Percentiles rank a stretch among this genome's conserved stretches.
Evolutionary conservation across 176 grass and related monocot genomes (phyloP).

Genomic region (Ampelocalamus luodianensis): DNA sequence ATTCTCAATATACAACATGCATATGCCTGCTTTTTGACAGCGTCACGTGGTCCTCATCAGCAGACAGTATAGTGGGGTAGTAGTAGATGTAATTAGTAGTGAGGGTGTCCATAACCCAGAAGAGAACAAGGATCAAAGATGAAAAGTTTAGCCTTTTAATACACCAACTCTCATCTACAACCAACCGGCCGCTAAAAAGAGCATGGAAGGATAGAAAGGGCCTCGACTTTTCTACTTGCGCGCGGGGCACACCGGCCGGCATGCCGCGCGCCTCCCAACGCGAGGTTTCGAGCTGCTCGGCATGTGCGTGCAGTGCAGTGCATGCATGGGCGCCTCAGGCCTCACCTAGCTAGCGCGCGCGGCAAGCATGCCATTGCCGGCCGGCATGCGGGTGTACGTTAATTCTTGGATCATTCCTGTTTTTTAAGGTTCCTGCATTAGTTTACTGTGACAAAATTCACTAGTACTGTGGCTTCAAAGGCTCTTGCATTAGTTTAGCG

Average conservation of each 20-base stretch:
- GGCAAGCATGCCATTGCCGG: neutral
- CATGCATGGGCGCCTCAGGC: neutral
- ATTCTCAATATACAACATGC: neutral
- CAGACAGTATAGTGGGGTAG: neutral
- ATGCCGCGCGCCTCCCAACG: conserved; percentile 37
- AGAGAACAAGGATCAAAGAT: conserved; percentile 34
- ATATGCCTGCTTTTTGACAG: neutral
- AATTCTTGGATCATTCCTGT: conserved; percentile 33
- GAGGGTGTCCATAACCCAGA: conserved; percentile 17
- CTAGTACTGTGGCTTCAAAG: conserved; percentile 1
- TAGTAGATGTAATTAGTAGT: neutral
- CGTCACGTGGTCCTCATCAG: conserved; percentile 31
- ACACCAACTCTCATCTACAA: neutral
- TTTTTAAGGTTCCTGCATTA: conserved; percentile 5
- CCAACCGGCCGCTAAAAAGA: conserved; percentile 12
- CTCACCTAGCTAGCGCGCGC: no score
- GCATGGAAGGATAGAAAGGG: conserved; percentile 5
- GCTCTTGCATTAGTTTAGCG: conserved; percentile 1
- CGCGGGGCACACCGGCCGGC: conserved; percentile 1
- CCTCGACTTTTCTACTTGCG: conserved; percentile 26
- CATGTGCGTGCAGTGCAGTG: neutral
- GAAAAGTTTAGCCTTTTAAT: conserved; percentile 33
- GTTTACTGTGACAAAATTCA: neutral
- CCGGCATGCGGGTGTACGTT: conserved; percentile 33
- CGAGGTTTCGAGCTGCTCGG: neutral